Evolutionary conservation across 768 basidiomycete genomes (phyloP).

Genomic region (Hypholoma fasciculare): DNA sequence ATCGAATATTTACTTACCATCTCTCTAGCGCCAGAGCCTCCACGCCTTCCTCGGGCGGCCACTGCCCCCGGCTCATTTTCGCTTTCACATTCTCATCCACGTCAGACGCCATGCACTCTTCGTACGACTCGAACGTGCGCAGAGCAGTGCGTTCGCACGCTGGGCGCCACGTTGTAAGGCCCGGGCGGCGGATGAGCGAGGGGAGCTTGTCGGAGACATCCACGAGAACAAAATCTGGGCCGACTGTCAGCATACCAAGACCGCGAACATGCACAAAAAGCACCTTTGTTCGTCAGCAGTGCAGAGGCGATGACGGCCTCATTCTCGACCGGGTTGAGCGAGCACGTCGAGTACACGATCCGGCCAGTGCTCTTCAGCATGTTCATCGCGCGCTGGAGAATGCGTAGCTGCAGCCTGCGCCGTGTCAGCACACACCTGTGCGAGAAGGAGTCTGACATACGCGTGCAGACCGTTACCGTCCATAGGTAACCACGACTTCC

Average conservation of each 20-base stretch:
- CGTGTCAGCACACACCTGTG: not conserved
- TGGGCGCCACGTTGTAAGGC: conserved; percentile 78
- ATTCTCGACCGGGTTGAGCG: conserved; percentile 95
- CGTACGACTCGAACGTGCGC: conserved; percentile 58
- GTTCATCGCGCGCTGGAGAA: conserved; percentile 90
- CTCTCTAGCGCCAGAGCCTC: conserved; percentile 62
- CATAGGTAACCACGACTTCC: conserved; percentile 87
- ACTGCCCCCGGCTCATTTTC: conserved; percentile 73
- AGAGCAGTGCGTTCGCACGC: conserved; percentile 55
- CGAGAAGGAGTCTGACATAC: conserved; percentile 35
- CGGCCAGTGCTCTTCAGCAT: conserved; percentile 81
- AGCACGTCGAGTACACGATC: conserved; percentile 98
- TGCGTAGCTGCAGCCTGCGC: conserved; percentile 84
- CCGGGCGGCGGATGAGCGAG: conserved; percentile 71
- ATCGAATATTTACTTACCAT: conserved; percentile 50
- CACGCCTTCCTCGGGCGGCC: conserved; percentile 71
- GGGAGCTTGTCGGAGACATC: conserved; percentile 76
- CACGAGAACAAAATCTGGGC: conserved; percentile 67
- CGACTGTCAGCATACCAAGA: no score
- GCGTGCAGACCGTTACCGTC: conserved; percentile 91
- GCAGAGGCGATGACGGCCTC: conserved; percentile 93
- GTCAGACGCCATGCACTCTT: conserved; percentile 54
- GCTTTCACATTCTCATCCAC: conserved; percentile 50
- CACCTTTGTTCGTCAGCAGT: conserved; percentile 54
- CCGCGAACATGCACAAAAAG: no score